Evolutionary conservation across 163 green algal species (phyloP).

Genomic region (Chlamydomonas reinhardtii): DNA sequence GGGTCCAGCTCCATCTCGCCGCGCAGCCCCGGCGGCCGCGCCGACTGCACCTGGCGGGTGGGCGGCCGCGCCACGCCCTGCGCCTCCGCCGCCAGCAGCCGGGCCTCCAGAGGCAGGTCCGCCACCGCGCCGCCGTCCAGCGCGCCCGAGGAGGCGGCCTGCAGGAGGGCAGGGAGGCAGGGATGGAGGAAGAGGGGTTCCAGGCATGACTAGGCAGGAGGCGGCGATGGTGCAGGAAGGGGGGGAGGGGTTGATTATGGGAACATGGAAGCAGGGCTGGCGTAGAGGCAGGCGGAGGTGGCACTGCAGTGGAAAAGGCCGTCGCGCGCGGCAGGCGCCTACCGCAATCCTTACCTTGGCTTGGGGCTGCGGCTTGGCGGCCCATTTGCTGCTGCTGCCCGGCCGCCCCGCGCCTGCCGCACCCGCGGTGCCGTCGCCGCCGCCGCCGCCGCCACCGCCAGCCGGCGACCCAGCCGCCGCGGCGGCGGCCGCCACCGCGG

Average conservation of each 20-base stretch:
- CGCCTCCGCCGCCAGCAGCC: slow-evolving; percentile 24
- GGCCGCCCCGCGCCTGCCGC: neutral
- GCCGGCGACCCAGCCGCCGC: neutral
- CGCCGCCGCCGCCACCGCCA: neutral
- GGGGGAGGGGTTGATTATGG: no score
- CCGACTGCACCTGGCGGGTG: slow-evolving; percentile 57
- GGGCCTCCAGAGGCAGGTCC: slow-evolving; percentile 11
- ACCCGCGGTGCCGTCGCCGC: neutral
- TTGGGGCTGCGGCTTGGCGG: neutral
- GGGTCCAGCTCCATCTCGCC: slow-evolving; percentile 49
- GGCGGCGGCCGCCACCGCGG: neutral
- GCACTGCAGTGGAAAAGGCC: no score
- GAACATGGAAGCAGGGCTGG: no score
- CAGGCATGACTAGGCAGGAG: no score
- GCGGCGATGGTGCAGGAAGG: no score
- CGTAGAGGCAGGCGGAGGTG: no score
- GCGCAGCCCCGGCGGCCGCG: slow-evolving; percentile 30
- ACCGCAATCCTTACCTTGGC: no score
- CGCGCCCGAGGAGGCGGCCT: neutral
- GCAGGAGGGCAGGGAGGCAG: neutral
- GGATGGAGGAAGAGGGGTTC: neutral
- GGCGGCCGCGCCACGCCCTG: slow-evolving; percentile 28
- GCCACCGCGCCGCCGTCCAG: neutral
- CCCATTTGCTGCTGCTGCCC: neutral
- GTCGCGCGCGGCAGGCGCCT: no score